A percentile compares a stretch with the other conserved stretches of the same genome.
Evolutionary conservation across 2,329 filamentous ascomycete species (phyloP).

Genomic region (Neofusicoccum cordaticola): DNA sequence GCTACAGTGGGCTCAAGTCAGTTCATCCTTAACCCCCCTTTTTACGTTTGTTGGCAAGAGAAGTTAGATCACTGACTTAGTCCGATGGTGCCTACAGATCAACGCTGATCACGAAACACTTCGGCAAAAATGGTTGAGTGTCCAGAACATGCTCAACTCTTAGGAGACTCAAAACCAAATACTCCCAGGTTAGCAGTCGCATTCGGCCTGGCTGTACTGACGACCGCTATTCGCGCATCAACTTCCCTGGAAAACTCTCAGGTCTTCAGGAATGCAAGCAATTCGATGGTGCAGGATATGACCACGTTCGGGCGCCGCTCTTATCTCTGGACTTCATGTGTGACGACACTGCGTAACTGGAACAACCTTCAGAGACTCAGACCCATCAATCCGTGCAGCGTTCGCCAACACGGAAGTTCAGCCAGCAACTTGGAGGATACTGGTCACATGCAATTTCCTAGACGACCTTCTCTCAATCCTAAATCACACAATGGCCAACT

Average conservation of each 20-base stretch:
- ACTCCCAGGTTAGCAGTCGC: background rate
- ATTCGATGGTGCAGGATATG: background rate
- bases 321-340: background rate
- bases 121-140: constrained; percentile 49
- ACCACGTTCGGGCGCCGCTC: background rate
- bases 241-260: background rate
- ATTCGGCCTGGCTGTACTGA: background rate
- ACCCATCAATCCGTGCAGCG: background rate
- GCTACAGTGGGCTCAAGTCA: constrained; percentile 91
- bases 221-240: background rate
- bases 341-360: background rate
- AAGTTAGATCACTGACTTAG: constrained; percentile 1
- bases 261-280: background rate
- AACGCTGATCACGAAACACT: constrained; percentile 48
- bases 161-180: background rate
- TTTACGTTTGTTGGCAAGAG: background rate
- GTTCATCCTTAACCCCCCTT: constrained; percentile 31
- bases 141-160: constrained; percentile 44
- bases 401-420: background rate
- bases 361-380: background rate
- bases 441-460: background rate
- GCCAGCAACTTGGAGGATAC: background rate
- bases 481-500: background rate
- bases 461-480: background rate
- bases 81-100: constrained; percentile 27